These are phyloP conservation scores for Penicillium bialowiezense DNA, from an alignment of 495 filamentous ascomycete genomes.

Conservation along the genomic window DNA sequence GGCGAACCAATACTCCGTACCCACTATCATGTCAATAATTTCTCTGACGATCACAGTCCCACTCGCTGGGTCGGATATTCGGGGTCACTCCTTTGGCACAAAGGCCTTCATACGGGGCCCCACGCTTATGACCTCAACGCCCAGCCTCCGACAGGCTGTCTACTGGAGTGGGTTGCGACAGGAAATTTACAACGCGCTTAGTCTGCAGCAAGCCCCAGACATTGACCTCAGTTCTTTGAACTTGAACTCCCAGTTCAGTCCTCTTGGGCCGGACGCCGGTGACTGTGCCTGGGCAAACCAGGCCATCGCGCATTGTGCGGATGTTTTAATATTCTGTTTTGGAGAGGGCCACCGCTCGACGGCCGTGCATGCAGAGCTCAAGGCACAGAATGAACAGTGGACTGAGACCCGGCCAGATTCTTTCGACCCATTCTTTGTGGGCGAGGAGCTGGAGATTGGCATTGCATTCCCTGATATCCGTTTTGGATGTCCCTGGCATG, in stretches of 20 bases:
- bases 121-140: slow-evolving; percentile 18
- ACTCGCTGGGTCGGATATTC: slow-evolving; percentile 27
- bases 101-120: slow-evolving; percentile 25
- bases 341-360: slow-evolving; percentile 15
- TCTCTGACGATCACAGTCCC: slow-evolving; percentile 18
- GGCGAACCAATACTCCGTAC: background rate
- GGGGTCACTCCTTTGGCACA: slow-evolving; percentile 26
- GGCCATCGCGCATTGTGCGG: slow-evolving; percentile 25
- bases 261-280: slow-evolving; percentile 16
- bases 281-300: slow-evolving; percentile 27
- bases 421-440: slow-evolving; percentile 25
- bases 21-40: background rate
- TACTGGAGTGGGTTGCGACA: slow-evolving; percentile 28
- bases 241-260: slow-evolving; percentile 19
- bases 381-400: slow-evolving; percentile 20
- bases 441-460: slow-evolving; percentile 17
- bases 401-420: slow-evolving; percentile 16
- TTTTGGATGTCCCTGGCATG: slow-evolving; percentile 23
- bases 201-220: slow-evolving; percentile 25
- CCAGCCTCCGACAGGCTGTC: slow-evolving; percentile 23
- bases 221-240: slow-evolving; percentile 24
- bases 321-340: slow-evolving; percentile 24
- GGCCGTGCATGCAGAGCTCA: slow-evolving; percentile 17
- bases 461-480: slow-evolving; percentile 21
- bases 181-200: slow-evolving; percentile 25